Conservation (phyloP, 2,329 filamentous ascomycete genomes). For the Diplocarpon mali region DNA sequence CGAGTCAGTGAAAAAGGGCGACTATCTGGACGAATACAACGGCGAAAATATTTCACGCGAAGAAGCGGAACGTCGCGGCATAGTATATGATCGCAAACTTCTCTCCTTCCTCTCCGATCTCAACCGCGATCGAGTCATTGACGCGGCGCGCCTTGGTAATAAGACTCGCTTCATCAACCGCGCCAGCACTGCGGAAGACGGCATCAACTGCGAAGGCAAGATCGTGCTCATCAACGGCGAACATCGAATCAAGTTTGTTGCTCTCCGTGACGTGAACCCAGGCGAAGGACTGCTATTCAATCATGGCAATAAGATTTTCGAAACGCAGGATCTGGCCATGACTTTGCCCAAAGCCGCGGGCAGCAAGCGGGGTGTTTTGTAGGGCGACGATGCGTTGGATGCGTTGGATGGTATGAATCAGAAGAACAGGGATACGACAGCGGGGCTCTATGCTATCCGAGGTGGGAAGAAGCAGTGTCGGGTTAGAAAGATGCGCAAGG, state of each 20-base stretch:
- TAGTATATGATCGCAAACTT: constrained; percentile 29
- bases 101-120: constrained; percentile 40
- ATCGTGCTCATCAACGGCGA: constrained; percentile 66
- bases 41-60: constrained; percentile 53
- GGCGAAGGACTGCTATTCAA: constrained; percentile 77
- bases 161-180: constrained; percentile 80
- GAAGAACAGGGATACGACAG: constrained; percentile 7
- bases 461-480: constrained; percentile 3
- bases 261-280: constrained; percentile 51
- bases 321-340: constrained; percentile 37
- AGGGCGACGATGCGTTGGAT: constrained; percentile 17
- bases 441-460: constrained; percentile 8
- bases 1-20: constrained; percentile 34
- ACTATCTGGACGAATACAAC: constrained; percentile 73
- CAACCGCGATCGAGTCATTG: constrained; percentile 43
- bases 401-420: constrained; percentile 16
- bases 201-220: constrained; percentile 52
- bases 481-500: constrained; percentile 7
- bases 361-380: constrained; percentile 16
- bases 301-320: constrained; percentile 61
- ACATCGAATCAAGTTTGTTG: constrained; percentile 65
- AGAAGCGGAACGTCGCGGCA: constrained; percentile 24
- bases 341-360: constrained; percentile 26
- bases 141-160: constrained; percentile 68
- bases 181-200: constrained; percentile 48